phyloP scores from a whole-genome alignment of 768 basidiomycete genomes.

The Boletus barrowsii region DNA sequence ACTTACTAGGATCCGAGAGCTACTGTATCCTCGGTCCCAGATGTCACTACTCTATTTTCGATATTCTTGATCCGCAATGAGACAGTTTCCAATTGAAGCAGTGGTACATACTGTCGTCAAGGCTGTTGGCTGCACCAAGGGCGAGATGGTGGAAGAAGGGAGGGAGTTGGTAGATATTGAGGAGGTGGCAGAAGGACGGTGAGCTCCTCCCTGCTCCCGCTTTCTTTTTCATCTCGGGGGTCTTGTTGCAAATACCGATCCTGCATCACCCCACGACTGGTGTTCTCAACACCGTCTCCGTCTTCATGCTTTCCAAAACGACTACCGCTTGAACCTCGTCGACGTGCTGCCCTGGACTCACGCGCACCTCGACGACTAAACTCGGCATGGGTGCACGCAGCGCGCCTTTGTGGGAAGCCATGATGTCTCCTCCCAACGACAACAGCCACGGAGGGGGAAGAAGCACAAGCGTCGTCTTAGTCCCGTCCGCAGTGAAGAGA shows the following conservation, averaged over 20 bases:
- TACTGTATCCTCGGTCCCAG: too few species aligned
- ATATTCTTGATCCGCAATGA: too few species aligned
- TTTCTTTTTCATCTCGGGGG: too few species aligned
- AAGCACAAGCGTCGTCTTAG: constrained; percentile 63
- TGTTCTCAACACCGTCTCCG: constrained; percentile 83
- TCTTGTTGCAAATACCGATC: neutral
- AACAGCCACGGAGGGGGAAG: constrained; percentile 70
- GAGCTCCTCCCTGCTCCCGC: neutral
- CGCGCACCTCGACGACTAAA: constrained; percentile 84
- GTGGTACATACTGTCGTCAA: constrained; percentile 56
- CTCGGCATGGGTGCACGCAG: constrained; percentile 91
- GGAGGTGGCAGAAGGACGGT: constrained; percentile 27
- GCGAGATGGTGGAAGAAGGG: constrained; percentile 92
- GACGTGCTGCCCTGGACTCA: constrained; percentile 72
- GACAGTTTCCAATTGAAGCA: too few species aligned
- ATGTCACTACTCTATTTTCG: too few species aligned
- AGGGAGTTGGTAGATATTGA: constrained; percentile 72
- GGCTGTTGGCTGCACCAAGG: constrained; percentile 72
- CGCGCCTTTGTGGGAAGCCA: constrained; percentile 56
- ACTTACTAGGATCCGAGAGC: too few species aligned
- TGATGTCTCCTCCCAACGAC: constrained; percentile 57
- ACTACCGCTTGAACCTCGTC: constrained; percentile 79
- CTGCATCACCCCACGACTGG: constrained; percentile 47
- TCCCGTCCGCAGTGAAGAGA: constrained; percentile 57
- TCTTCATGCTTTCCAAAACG: constrained; percentile 96